These are phyloP conservation scores for Geotrichum siamense DNA, from an alignment of 1,139 yeast species.

Conservation along the genomic window DNA sequence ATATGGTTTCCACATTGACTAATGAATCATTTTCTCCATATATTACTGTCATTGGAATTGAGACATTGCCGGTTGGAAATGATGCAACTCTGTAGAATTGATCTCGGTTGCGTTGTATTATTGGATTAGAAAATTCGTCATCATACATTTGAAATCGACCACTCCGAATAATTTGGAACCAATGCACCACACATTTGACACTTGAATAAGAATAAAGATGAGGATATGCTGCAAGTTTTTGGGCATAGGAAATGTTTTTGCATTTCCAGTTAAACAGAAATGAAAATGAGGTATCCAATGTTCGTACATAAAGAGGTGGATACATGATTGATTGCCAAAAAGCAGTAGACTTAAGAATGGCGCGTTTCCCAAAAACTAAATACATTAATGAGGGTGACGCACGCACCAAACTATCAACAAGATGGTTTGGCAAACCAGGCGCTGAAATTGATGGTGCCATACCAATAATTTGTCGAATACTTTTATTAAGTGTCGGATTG, in stretches of 20 bases:
- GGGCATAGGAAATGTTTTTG: slow-evolving; percentile 57
- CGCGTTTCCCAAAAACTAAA: slow-evolving; percentile 64
- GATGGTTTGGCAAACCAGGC: slow-evolving; percentile 65
- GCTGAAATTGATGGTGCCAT: slow-evolving; percentile 95
- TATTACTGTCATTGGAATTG: slow-evolving; percentile 61
- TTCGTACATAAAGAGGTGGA: slow-evolving; percentile 69
- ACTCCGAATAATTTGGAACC: slow-evolving; percentile 89
- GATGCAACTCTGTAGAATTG: slow-evolving; percentile 54
- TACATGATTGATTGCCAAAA: slow-evolving; percentile 81
- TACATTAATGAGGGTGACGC: slow-evolving; percentile 73
- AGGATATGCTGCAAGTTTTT: slow-evolving; percentile 69
- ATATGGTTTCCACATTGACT: slow-evolving; percentile 75
- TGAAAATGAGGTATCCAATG: slow-evolving; percentile 63
- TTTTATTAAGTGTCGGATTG: slow-evolving; percentile 59
- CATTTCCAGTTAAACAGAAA: slow-evolving; percentile 76
- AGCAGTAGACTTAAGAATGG: slow-evolving; percentile 65
- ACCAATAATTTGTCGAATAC: slow-evolving; percentile 67
- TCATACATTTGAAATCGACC: slow-evolving; percentile 84
- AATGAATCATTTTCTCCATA: slow-evolving; percentile 79
- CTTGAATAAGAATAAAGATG: slow-evolving; percentile 87
- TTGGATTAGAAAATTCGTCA: slow-evolving; percentile 39
- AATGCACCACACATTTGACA: slow-evolving; percentile 87
- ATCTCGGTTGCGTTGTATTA: slow-evolving; percentile 28
- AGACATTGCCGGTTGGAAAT: slow-evolving; percentile 58
- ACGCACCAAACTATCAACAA: slow-evolving; percentile 70